A percentile compares a stretch with the other conserved stretches of the same genome.
phyloP scores from a whole-genome alignment of 345 rosid genomes.

The Eucalyptus globulus region DNA sequence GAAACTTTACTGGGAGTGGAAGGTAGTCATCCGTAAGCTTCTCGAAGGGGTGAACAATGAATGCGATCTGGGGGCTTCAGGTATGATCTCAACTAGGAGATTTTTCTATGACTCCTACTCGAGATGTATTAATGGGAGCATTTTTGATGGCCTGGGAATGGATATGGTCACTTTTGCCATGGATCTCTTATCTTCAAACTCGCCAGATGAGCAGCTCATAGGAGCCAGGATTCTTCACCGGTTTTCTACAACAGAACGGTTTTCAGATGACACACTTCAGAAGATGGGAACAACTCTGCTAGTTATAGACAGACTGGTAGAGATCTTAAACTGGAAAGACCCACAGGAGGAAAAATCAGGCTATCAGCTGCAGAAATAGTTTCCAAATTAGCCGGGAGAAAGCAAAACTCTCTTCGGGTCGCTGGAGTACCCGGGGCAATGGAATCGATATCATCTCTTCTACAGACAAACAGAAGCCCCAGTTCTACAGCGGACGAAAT shows the following conservation, averaged over 20 bases:
- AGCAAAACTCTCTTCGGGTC: constrained; percentile 59
- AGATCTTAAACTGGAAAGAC: constrained; percentile 85
- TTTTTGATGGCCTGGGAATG: constrained; percentile 76
- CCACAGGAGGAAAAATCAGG: constrained; percentile 60
- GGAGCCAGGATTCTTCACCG: constrained; percentile 54
- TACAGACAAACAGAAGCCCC: constrained; percentile 33
- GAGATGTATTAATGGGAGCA: constrained; percentile 60
- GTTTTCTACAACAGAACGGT: constrained; percentile 19
- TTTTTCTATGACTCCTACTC: constrained; percentile 86
- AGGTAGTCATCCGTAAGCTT: constrained; percentile 13
- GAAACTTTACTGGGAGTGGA: constrained; percentile 72
- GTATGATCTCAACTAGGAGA: constrained; percentile 36
- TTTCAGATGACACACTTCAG: constrained; percentile 55
- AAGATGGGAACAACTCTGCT: constrained; percentile 58
- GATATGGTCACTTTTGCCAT: constrained; percentile 63
- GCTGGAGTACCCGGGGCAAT: constrained; percentile 77
- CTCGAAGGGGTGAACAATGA: constrained; percentile 58
- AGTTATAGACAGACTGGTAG: constrained; percentile 59
- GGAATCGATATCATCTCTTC: constrained; percentile 79
- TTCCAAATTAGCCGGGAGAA: constrained; percentile 52
- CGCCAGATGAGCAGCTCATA: constrained; percentile 71
- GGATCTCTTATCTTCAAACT: constrained; percentile 62
- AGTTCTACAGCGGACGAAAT: constrained; percentile 41
- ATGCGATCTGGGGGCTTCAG: not conserved
- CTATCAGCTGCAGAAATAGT: constrained; percentile 58